phyloP scores from a whole-genome alignment of 78 protist genomes.

The Capsaspora owczarzaki region DNA sequence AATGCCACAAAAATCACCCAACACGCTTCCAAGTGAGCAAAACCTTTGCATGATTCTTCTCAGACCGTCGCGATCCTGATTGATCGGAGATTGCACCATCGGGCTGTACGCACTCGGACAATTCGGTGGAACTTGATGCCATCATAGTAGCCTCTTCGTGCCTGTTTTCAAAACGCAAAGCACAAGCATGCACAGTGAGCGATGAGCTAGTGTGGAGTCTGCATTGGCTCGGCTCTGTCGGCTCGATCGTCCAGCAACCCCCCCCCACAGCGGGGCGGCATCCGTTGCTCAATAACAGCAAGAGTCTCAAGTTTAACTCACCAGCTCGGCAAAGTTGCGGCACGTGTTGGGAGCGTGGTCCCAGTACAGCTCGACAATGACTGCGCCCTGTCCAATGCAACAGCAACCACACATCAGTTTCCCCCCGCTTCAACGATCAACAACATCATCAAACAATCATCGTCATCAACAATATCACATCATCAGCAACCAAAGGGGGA shows the following conservation, averaged over 20 bases:
- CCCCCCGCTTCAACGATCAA: too few relatives aligned
- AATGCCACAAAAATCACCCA: background rate
- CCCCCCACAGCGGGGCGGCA: too few relatives aligned
- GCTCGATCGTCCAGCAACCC: too few relatives aligned
- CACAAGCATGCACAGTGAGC: background rate
- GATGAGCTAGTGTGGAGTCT: background rate
- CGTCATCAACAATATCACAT: background rate
- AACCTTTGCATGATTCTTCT: too few relatives aligned
- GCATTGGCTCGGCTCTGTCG: too few relatives aligned
- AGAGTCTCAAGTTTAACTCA: too few relatives aligned
- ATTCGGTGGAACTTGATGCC: conserved; percentile 63
- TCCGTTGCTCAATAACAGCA: too few relatives aligned
- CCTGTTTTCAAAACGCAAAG: too few relatives aligned
- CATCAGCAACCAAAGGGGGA: background rate
- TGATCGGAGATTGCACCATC: too few relatives aligned
- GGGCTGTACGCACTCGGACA: conserved; percentile 22
- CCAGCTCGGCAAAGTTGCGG: conserved; percentile 60
- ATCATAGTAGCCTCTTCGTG: conserved; percentile 55
- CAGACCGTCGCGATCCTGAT: too few relatives aligned
- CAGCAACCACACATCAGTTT: background rate
- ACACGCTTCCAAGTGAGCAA: background rate
- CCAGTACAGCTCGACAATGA: conserved; percentile 68
- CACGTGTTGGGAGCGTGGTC: conserved; percentile 74
- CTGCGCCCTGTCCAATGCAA: conserved; percentile 24
- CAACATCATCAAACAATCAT: background rate